Conservation (phyloP, 2,329 filamentous ascomycete species). For the Beauveria pseudobassiana region DNA sequence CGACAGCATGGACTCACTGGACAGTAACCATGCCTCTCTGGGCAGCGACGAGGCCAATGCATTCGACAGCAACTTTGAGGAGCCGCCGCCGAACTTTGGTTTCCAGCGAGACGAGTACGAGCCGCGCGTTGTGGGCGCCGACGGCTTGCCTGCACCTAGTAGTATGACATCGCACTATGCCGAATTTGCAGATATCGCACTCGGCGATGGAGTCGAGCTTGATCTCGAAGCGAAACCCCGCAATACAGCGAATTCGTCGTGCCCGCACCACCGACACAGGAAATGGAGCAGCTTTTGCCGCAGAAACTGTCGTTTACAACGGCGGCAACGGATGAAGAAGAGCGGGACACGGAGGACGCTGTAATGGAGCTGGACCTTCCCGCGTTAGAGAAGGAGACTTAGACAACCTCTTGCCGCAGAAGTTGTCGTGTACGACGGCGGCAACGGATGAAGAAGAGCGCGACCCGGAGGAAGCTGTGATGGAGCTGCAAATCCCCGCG, state of each 20-base stretch:
- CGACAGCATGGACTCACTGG: conserved; percentile 39
- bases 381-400: neutral
- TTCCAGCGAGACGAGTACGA: neutral
- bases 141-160: neutral
- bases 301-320: neutral
- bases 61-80: conserved; percentile 19
- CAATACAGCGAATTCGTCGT: neutral
- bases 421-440: neutral
- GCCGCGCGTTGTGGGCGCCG: neutral
- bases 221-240: neutral
- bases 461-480: neutral
- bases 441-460: neutral
- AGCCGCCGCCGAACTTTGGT: neutral
- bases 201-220: neutral
- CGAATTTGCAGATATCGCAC: neutral
- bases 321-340: too few relatives aligned
- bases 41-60: conserved; percentile 31
- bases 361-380: conserved; percentile 1
- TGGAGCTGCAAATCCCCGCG: conserved; percentile 1
- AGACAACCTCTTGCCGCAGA: neutral
- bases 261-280: neutral
- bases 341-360: neutral
- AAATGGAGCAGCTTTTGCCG: conserved; percentile 4
- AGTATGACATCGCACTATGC: neutral
- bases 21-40: conserved; percentile 36